Base-by-base conservation (phyloP, 768 basidiomycete species). In the Suillus hirtellus region DNA sequence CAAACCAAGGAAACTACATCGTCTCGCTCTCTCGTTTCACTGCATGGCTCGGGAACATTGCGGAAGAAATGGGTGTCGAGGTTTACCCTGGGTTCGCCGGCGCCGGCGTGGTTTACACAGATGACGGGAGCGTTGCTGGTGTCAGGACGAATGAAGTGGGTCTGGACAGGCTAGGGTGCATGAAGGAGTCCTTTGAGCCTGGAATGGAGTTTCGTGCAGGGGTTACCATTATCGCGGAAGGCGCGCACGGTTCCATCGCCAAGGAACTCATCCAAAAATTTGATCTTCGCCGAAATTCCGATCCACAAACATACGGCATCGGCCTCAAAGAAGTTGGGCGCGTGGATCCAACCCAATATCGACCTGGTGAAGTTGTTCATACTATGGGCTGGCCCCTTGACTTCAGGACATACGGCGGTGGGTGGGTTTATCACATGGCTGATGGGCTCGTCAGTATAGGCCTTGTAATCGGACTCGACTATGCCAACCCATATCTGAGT, bases 301-400 rank as follows among this genome's bases (percentile, higher is more conserved):
- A 96, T 75, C 90, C 90, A 2, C 97, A 99, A 79, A 99, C 96
- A 3, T 99, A 98, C 69, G 97, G 90, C 0, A 87, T 99, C 62
- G 97, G 97, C 3, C 79, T 99, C 59, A 99, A 99, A 80, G 96
- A 99, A 75, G 95, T 99, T 2, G 99, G 97, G 97, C 86, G 92
- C 43, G 89, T 99, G 14, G 86, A 87, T 73, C 67, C 83, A 62
- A 82, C 70, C 58, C 69, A 80, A 68, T 84, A 95, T 73, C 75
- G 83, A 35, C 86, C 93, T 0, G 81, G 82, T 3, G 84, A 93
- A 70, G 88, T 97, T n/a, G 84, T 95, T 7, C 97, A 99, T 76
- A 95, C 93, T 9, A 79, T 99, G 69, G 97, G 97, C 7, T 98
- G 91, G 92, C 97, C 97, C 0, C 77, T 99, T 62, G 87, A 91